Conservation (phyloP, 345 rosid genomes). For the Populus nigra region DNA sequence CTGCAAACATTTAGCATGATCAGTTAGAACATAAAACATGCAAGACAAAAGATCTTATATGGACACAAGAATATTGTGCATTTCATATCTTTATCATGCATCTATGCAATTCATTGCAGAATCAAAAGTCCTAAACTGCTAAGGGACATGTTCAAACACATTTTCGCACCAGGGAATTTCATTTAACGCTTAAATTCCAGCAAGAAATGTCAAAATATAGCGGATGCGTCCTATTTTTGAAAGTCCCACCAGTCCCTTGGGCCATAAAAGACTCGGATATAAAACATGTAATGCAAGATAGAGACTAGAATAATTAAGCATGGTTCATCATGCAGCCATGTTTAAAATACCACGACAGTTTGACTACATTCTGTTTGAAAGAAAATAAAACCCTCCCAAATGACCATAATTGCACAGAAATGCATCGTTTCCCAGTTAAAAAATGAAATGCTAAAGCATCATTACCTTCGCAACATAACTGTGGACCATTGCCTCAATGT, state of each 20-base stretch:
- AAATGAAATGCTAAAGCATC: background rate
- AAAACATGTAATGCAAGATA: background rate
- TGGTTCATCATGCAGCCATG: background rate
- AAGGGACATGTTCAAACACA: background rate
- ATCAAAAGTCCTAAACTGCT: background rate
- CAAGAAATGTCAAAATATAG: background rate
- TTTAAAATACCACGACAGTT: background rate
- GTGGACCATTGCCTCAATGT: slow-evolving; percentile 89
- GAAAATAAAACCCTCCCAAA: background rate
- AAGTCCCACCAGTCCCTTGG: background rate
- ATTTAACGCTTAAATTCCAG: background rate
- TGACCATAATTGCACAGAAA: background rate
- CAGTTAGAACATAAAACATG: slow-evolving; percentile 3
- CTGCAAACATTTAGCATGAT: slow-evolving; percentile 36
- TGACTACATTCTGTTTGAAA: background rate
- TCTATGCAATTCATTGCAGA: background rate
- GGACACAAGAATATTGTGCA: background rate
- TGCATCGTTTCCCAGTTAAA: background rate
- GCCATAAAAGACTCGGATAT: background rate
- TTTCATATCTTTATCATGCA: background rate
- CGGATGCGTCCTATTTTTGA: background rate
- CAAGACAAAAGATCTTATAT: background rate
- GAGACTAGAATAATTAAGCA: background rate
- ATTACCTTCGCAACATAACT: slow-evolving; percentile 87
- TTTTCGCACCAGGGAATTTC: background rate